A percentile compares a stretch with the other conserved stretches of the same genome.
Evolutionary conservation across 2,329 filamentous ascomycete species (phyloP).

Genomic region (Acrocalymma vagum): DNA sequence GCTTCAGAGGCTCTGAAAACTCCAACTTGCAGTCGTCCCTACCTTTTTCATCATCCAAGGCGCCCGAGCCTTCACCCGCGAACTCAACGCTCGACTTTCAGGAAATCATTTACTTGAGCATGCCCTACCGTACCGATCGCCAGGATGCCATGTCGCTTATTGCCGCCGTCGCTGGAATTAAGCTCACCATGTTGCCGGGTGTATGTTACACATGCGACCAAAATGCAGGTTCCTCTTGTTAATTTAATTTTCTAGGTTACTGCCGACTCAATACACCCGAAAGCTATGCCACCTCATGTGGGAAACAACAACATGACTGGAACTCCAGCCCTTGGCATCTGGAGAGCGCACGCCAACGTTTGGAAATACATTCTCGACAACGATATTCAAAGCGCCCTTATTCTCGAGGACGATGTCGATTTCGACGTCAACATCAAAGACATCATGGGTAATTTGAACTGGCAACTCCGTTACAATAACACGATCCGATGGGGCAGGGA

Average conservation of each 20-base stretch:
- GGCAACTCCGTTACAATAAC: conserved; percentile 24
- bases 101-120: conserved; percentile 23
- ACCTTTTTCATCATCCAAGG: conserved; percentile 2
- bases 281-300: conserved; percentile 15
- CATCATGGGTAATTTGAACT: conserved; percentile 21
- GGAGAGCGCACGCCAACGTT: conserved; percentile 23
- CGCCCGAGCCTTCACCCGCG: conserved; percentile 14
- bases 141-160: conserved; percentile 23
- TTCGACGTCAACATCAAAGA: conserved; percentile 24
- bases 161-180: conserved; percentile 18
- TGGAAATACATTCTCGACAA: conserved; percentile 26
- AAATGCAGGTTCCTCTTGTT: not conserved
- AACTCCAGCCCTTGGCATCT: conserved; percentile 16
- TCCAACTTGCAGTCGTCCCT: conserved; percentile 1
- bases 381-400: conserved; percentile 18
- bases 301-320: conserved; percentile 11
- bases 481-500: conserved; percentile 21
- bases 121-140: conserved; percentile 22
- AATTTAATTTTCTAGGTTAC: conserved; percentile 5
- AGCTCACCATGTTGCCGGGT: conserved; percentile 22
- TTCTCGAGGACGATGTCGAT: conserved; percentile 26
- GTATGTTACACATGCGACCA: conserved; percentile 4
- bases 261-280: conserved; percentile 13
- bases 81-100: conserved; percentile 25
- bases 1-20: not conserved